These are phyloP conservation scores for Coemansia sp. DNA, from an alignment of 192 early-diverging fungal genomes.

Conservation along the genomic window DNA sequence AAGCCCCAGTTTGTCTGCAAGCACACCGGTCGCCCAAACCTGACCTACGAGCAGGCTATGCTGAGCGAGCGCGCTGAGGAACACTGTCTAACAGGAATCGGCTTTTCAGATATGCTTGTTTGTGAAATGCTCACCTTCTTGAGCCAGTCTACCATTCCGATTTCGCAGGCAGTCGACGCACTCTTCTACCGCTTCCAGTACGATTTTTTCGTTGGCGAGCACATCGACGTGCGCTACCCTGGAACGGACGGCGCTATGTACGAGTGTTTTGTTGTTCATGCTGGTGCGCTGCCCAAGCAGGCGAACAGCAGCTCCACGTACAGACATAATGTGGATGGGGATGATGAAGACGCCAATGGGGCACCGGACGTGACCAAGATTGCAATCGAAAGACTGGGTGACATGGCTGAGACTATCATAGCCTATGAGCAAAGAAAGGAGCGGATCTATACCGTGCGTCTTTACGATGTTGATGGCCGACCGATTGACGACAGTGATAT, in stretches of 20 bases:
- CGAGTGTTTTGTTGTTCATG: constrained; percentile 39
- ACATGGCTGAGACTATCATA: constrained; percentile 13
- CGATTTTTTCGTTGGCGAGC: constrained; percentile 42
- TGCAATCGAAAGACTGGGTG: constrained; percentile 33
- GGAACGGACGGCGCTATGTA: constrained; percentile 39
- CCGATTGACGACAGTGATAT: constrained; percentile 48
- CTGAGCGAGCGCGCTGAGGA: constrained; percentile 68
- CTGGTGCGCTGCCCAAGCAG: constrained; percentile 18
- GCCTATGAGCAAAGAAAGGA: constrained; percentile 28
- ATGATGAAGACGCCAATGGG: neutral
- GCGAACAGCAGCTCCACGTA: neutral
- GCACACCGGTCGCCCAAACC: constrained; percentile 64
- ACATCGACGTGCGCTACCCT: constrained; percentile 50
- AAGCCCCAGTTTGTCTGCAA: constrained; percentile 77
- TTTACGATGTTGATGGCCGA: constrained; percentile 36
- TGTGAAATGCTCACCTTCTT: constrained; percentile 48
- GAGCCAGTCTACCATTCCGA: constrained; percentile 36
- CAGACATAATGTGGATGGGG: neutral
- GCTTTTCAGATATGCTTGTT: constrained; percentile 66
- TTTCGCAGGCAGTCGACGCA: constrained; percentile 30
- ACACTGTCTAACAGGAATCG: constrained; percentile 63
- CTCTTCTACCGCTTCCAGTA: constrained; percentile 43
- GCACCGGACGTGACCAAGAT: neutral
- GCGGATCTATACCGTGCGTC: constrained; percentile 32
- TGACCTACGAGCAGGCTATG: constrained; percentile 82